Base-by-base conservation (phyloP, 164 flowering plant genomes). In the Akebia trifoliata region DNA sequence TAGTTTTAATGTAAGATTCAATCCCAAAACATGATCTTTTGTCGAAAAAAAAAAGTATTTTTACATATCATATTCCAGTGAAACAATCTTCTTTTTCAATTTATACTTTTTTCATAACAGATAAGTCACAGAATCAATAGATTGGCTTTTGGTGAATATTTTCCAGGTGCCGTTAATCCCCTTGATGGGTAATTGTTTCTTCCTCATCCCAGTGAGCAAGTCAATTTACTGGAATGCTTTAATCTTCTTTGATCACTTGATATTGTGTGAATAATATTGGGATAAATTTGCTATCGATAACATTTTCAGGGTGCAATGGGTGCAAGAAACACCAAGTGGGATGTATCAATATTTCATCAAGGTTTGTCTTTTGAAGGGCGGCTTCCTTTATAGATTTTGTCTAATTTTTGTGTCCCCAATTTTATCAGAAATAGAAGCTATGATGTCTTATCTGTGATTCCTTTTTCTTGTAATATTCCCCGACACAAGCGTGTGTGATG, bases 341-440 rank as follows among this genome's bases (percentile, higher is more conserved):
- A 84, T 81, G 86, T 85, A 85, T 62, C 86, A 88, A 67, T 88
- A 88, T 60, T 88, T 88, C 70, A 71, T 85, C 67, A 87, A 87
- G 92, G 96, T 83, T 43, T 26, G 66, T 62, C 1, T 52, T 63
- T 58, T 22, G 20, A 4, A 15, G n/a, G n/a, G n/a, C 34, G 31
- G 31, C 12, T 68, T 48, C 49, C 12, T 37, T 25, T 22, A 3
- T 39, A 25, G 9, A 15, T 58, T 3, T 45, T 15, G 34, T 48
- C 24, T 32, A 32, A 47, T 39, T 32, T 29, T 15, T 48, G 32
- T 29, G 43, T 20, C 39, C 18, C 38, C 21, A 50, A 7, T 29
- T 18, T 4, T 5, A 21, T 4, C 12, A 2, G 20, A 8, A 0
- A 8, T n/a, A n/a, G n/a, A n/a, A n/a, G n/a, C n/a, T n/a, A n/a